These are phyloP conservation scores for Aegilops tauschii DNA, from an alignment of 176 grass and related monocot genomes.

Conservation along the genomic window DNA sequence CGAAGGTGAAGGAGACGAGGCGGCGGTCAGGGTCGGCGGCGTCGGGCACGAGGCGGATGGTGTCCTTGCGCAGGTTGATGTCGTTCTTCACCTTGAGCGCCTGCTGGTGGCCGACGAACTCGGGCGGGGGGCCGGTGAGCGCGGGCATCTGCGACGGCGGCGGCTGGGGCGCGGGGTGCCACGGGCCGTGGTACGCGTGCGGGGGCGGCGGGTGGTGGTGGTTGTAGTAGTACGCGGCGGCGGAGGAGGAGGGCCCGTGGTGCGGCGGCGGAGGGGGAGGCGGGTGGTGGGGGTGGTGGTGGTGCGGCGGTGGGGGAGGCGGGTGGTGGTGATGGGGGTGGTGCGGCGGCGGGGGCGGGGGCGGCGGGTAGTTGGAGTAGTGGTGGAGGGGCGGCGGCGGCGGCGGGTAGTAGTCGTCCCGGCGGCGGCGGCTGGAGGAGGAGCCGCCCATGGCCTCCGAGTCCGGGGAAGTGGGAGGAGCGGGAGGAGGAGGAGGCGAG, in stretches of 20 bases:
- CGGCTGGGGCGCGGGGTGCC: conserved; percentile 24
- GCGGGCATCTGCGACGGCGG: conserved; percentile 32
- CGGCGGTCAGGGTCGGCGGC: conserved; percentile 43
- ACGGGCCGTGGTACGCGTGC: conserved; percentile 37
- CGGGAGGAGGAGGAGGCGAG: too few species aligned
- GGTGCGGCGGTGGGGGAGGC: background rate
- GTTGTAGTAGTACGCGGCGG: conserved; percentile 33
- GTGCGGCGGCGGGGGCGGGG: conserved; percentile 2
- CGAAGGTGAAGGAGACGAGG: conserved; percentile 88
- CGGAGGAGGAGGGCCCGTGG: background rate
- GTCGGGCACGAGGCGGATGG: conserved; percentile 72
- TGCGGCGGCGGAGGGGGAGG: background rate
- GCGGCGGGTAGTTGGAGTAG: conserved; percentile 6
- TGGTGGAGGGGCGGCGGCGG: background rate
- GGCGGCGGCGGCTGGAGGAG: conserved; percentile 44
- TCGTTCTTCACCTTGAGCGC: conserved; percentile 86
- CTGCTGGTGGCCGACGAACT: conserved; percentile 74
- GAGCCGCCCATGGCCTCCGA: conserved; percentile 46
- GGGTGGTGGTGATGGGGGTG: background rate
- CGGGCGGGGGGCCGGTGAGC: conserved; percentile 38
- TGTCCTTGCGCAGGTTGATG: conserved; percentile 88
- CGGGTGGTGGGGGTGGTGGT: background rate
- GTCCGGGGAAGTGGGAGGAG: background rate
- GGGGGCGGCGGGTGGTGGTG: conserved; percentile 30
- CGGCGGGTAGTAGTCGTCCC: conserved; percentile 48